phyloP scores from a whole-genome alignment of 1,284 basidiomycete species.

The Omphalotus olearius region DNA sequence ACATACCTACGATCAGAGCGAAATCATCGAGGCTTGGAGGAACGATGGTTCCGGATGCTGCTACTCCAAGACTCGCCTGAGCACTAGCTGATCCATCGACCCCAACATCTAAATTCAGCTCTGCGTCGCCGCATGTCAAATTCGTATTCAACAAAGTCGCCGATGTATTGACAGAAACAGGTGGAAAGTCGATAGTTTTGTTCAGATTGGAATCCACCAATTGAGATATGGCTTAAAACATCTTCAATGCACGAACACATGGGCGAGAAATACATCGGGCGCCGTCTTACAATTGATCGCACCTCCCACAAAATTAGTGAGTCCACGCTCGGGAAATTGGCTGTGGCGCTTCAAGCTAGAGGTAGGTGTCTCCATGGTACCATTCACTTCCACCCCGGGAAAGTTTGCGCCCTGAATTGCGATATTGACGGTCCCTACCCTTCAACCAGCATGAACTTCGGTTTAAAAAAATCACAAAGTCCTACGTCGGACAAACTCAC shows the following conservation, averaged over 20 bases:
- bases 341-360: constrained; percentile 5
- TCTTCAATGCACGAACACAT: constrained; percentile 9
- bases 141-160: constrained; percentile 19
- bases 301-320: constrained; percentile 13
- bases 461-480: not conserved
- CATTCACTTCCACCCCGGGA: constrained; percentile 19
- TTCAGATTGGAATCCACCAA: constrained; percentile 1
- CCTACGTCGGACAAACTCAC: constrained; percentile 16
- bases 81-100: constrained; percentile 10
- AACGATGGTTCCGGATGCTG: constrained; percentile 14
- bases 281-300: constrained; percentile 17
- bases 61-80: constrained; percentile 11
- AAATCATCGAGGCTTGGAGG: constrained; percentile 13
- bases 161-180: constrained; percentile 17
- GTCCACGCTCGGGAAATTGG: constrained; percentile 9
- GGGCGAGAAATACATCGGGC: not conserved
- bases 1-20: constrained; percentile 13
- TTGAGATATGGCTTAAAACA: not conserved
- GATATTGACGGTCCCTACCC: constrained; percentile 24
- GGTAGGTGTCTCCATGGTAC: constrained; percentile 15
- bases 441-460: too few species aligned
- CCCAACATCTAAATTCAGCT: constrained; percentile 16
- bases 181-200: constrained; percentile 13
- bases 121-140: constrained; percentile 16
- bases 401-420: constrained; percentile 24